Conservation (phyloP, 2,329 filamentous ascomycete species). For the Periglandula ipomoeae region DNA sequence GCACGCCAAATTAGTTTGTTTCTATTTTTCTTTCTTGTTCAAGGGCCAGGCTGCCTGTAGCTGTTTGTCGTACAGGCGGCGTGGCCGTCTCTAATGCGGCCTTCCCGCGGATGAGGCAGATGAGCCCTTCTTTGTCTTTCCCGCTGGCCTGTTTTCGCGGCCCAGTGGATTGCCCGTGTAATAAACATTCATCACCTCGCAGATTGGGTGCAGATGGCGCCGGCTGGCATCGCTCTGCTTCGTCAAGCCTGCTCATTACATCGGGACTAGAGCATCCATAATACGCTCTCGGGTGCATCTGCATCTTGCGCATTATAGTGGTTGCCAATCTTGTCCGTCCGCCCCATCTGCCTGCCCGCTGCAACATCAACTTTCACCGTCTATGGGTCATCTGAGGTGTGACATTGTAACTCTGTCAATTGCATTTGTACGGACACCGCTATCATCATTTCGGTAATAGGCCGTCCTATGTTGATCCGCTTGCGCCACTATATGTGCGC, state of each 20-base stretch:
- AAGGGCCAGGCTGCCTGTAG: not conserved
- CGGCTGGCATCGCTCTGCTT: not conserved
- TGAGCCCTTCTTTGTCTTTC: not conserved
- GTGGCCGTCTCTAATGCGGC: constrained; percentile 4
- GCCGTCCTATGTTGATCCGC: not conserved
- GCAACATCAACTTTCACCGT: not conserved
- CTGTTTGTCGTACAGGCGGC: not conserved
- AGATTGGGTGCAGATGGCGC: not conserved
- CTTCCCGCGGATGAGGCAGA: constrained; percentile 3
- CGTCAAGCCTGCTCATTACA: not conserved
- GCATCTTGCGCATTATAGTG: not conserved
- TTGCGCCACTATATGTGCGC: constrained; percentile 2
- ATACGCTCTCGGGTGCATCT: no score
- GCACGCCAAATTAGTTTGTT: no score
- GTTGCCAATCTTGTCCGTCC: not conserved
- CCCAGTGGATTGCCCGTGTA: not conserved
- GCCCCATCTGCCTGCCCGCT: not conserved
- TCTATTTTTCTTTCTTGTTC: not conserved
- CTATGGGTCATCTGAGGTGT: not conserved
- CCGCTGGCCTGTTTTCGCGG: constrained; percentile 1
- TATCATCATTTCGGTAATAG: not conserved
- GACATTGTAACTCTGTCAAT: constrained; percentile 2
- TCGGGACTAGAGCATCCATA: not conserved
- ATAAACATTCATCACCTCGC: constrained; percentile 1
- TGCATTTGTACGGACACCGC: not conserved